Evolutionary conservation across 257 asterid species (phyloP).

Genomic region (Anisodus acutangulus): DNA sequence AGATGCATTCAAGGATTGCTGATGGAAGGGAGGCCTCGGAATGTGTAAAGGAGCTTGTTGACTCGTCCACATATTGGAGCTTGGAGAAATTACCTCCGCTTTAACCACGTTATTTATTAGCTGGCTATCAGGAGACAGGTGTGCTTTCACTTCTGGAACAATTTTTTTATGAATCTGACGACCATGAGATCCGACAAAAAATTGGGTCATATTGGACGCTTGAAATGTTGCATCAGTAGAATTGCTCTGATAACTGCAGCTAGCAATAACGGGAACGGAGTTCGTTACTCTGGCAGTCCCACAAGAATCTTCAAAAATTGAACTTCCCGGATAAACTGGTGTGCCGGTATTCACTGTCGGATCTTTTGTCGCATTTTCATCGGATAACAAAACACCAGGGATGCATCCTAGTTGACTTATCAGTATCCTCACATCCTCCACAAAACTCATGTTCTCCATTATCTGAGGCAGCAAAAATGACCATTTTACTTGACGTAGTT

Average conservation of each 20-base stretch:
- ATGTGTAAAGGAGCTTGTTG: slow-evolving; percentile 41
- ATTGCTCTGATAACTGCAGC: slow-evolving; percentile 27
- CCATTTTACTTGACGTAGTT: neutral
- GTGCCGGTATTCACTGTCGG: slow-evolving; percentile 44
- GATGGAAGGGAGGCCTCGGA: slow-evolving; percentile 39
- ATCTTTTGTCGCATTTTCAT: slow-evolving; percentile 49
- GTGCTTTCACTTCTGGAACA: slow-evolving; percentile 33
- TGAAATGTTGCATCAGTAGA: slow-evolving; percentile 31
- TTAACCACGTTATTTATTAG: slow-evolving; percentile 46
- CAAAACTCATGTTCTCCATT: slow-evolving; percentile 64
- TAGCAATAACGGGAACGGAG: slow-evolving; percentile 15
- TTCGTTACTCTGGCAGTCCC: neutral
- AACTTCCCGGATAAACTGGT: slow-evolving; percentile 44
- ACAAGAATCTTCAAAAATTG: slow-evolving; percentile 38
- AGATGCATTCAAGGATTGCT: slow-evolving; percentile 34
- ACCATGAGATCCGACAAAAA: slow-evolving; percentile 26
- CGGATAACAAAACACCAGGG: slow-evolving; percentile 59
- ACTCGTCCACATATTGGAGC: slow-evolving; percentile 59
- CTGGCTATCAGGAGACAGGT: slow-evolving; percentile 38
- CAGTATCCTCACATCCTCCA: slow-evolving; percentile 63
- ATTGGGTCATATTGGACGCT: slow-evolving; percentile 29
- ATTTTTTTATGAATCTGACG: slow-evolving; percentile 33
- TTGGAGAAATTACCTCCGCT: slow-evolving; percentile 68
- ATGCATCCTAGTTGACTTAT: slow-evolving; percentile 69
- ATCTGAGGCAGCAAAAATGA: slow-evolving; percentile 52